These are phyloP conservation scores for Clausena lansium DNA, from an alignment of 345 rosid genomes.

Conservation along the genomic window DNA sequence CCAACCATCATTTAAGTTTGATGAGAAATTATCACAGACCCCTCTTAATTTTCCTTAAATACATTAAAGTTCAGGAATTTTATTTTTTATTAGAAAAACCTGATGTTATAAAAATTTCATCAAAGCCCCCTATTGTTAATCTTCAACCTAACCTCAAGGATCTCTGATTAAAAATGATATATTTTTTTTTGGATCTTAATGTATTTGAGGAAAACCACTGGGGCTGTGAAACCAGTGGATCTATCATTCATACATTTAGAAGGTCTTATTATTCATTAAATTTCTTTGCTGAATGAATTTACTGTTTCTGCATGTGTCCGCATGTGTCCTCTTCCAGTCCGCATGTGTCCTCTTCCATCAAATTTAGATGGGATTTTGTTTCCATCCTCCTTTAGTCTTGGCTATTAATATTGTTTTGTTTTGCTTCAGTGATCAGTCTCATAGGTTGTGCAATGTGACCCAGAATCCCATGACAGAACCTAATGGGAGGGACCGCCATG, in stretches of 20 bases:
- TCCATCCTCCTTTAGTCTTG: not conserved
- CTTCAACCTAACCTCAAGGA: not conserved
- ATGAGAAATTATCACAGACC: not conserved
- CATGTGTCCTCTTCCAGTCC: not conserved
- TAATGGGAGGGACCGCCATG: conserved; percentile 48
- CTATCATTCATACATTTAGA: not conserved
- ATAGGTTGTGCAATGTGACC: conserved; percentile 67
- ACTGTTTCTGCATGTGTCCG: not conserved
- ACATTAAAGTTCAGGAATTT: not conserved
- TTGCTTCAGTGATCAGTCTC: conserved; percentile 45
- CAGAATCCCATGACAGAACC: conserved; percentile 51
- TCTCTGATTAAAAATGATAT: not conserved
- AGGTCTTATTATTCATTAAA: not conserved
- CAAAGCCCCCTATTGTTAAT: not conserved
- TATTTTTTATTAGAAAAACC: not conserved
- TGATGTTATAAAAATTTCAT: not conserved
- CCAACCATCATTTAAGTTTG: not conserved
- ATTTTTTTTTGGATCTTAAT: not conserved
- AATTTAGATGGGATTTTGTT: not conserved
- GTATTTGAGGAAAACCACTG: not conserved
- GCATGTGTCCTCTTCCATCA: not conserved
- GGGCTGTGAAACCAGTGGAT: not conserved
- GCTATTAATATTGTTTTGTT: conserved; percentile 7
- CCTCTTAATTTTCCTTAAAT: not conserved
- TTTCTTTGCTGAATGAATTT: not conserved